Base-by-base conservation (phyloP, 2,329 filamentous ascomycete genomes). In the Trichoderma citrinoviride region DNA sequence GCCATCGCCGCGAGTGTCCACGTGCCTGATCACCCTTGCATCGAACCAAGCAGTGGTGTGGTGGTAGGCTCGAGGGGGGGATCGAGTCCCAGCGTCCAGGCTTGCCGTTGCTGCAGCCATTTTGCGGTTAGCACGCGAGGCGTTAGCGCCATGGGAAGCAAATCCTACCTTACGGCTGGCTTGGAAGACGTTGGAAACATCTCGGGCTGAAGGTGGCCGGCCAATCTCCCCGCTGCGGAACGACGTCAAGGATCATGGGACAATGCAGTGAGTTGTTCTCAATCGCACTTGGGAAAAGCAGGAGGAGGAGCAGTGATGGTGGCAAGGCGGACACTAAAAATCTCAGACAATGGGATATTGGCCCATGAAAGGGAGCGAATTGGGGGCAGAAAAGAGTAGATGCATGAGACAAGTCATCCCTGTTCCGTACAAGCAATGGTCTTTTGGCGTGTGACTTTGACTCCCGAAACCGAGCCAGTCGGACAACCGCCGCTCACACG, bases 1-100 rank as follows among this genome's bases (percentile, higher is more conserved):
- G 60, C 33, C 56, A 55, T 61, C 19, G 41, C 43, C 41, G 43
- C 50, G 50, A 58, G 37, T 65, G 64, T 55, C 56, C 56, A 61
- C 64, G 56, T 65, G 49, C 64, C 56, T 61, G 55, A 61, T 61
- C 56, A 55, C 49, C 49, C 49, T 65, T 57, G 53, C 60, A 62
- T 53, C 37, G 33, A 49, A 25, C 19, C 23, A 43, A 44, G 43
- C 47, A 52, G 58, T 53, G 40, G 58, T 53, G 47, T 61, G 37
- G 37, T 44, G 19, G 37, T 37, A n/a, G 49, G 37, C 27, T 54
- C n/a, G 52, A 56, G 41, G 33, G 19, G 52, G 33, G 40, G 10
- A 14, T 37, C 33, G 43, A 53, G 47, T 56, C 50, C 29, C 47
- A 53, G 44, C 37, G 58, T 53, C 41, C 37, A 61, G 49, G 41